These are phyloP conservation scores for Solanum acaule DNA, from an alignment of 257 asterid genomes.

Conservation along the genomic window DNA sequence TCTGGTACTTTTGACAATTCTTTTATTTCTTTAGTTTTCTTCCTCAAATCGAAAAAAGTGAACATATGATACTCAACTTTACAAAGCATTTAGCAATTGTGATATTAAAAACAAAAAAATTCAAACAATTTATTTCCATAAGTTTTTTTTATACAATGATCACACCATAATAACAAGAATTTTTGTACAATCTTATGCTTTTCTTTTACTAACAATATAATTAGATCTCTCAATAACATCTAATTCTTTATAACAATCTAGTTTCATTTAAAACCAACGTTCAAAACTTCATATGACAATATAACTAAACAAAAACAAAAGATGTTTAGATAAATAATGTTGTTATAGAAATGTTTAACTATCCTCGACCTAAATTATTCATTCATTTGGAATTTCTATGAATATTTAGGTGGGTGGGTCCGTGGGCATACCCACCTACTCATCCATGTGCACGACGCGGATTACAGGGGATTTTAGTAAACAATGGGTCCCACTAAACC, in stretches of 20 bases:
- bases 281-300: background rate
- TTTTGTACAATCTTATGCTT: background rate
- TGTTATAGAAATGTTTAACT: background rate
- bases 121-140: background rate
- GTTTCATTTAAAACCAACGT: too few relatives aligned
- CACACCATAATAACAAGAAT: background rate
- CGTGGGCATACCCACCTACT: background rate
- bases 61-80: background rate
- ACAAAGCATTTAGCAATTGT: background rate
- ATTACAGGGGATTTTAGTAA: background rate
- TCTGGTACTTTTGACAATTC: background rate
- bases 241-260: too few relatives aligned
- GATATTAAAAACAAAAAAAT: background rate
- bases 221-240: too few relatives aligned
- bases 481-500: background rate
- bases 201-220: background rate
- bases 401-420: too few relatives aligned
- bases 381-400: background rate
- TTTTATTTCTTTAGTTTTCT: background rate
- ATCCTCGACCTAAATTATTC: background rate
- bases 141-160: background rate
- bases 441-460: background rate
- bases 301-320: background rate
- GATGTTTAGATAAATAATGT: background rate
- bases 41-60: background rate